Conservation (phyloP, 108 stramenopile genomes). For the Pseudonitzschia multistriata region DNA sequence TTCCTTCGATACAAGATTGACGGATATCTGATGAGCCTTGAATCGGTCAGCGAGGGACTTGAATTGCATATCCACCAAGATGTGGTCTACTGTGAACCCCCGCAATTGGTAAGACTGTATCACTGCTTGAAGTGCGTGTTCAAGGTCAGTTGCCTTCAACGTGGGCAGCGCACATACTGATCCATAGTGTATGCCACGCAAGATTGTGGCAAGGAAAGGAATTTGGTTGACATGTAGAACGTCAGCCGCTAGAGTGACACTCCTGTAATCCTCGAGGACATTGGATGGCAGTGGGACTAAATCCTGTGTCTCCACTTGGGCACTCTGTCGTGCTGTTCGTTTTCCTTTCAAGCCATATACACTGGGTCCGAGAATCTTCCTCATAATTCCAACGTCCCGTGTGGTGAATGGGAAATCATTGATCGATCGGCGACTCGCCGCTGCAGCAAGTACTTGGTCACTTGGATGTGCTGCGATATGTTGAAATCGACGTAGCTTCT, state of each 20-base stretch:
- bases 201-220: slow-evolving; percentile 34
- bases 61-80: background rate
- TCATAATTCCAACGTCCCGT: slow-evolving; percentile 21
- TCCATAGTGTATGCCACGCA: slow-evolving; percentile 28
- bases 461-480: background rate
- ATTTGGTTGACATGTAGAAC: slow-evolving; percentile 46
- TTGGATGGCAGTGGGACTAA: background rate
- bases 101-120: background rate
- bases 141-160: background rate
- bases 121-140: background rate
- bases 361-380: slow-evolving; percentile 32
- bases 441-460: background rate
- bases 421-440: slow-evolving; percentile 1
- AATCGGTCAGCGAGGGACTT: background rate
- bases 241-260: slow-evolving; percentile 35
- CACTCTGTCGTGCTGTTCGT: slow-evolving; percentile 6
- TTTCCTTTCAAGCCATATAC: slow-evolving; percentile 42
- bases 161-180: slow-evolving; percentile 23
- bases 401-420: slow-evolving; percentile 18
- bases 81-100: background rate
- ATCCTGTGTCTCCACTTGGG: background rate
- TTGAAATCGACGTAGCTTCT: background rate
- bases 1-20: no score
- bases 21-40: no score
- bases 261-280: slow-evolving; percentile 1